phyloP scores from a whole-genome alignment of 352 stramenopile genomes.

The Globisporangium middletonii region DNA sequence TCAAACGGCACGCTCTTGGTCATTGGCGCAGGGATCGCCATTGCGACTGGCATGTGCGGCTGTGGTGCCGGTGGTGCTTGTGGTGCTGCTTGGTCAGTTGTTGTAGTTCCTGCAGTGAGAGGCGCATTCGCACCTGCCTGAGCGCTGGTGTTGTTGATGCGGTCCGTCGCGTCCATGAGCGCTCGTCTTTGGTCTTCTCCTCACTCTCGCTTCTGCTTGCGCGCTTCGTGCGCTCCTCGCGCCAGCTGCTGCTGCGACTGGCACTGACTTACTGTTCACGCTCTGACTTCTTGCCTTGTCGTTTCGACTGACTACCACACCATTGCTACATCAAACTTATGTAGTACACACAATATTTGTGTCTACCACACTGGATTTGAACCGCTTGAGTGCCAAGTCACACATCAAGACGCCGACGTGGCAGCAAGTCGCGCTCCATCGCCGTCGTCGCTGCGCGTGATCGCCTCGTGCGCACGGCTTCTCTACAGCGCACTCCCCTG shows the following conservation, averaged over 20 bases:
- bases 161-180: neutral
- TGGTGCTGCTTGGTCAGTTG: neutral
- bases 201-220: too few species aligned
- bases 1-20: constrained; percentile 8
- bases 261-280: too few species aligned
- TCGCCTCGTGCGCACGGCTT: neutral
- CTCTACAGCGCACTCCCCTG: neutral
- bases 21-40: constrained; percentile 3
- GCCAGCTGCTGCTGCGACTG: too few species aligned
- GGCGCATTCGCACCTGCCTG: neutral
- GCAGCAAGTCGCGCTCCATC: neutral
- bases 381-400: neutral
- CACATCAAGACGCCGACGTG: neutral
- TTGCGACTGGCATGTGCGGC: neutral
- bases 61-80: neutral
- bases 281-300: too few species aligned
- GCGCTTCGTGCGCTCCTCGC: too few species aligned
- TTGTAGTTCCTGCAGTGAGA: neutral
- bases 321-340: neutral
- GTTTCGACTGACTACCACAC: too few species aligned
- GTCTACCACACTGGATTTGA: neutral
- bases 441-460: neutral
- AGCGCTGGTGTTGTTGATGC: neutral
- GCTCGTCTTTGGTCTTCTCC: too few species aligned
- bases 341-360: neutral